These are phyloP conservation scores for Sisymbrium altissimum DNA, from an alignment of 345 rosid genomes.

Conservation along the genomic window DNA sequence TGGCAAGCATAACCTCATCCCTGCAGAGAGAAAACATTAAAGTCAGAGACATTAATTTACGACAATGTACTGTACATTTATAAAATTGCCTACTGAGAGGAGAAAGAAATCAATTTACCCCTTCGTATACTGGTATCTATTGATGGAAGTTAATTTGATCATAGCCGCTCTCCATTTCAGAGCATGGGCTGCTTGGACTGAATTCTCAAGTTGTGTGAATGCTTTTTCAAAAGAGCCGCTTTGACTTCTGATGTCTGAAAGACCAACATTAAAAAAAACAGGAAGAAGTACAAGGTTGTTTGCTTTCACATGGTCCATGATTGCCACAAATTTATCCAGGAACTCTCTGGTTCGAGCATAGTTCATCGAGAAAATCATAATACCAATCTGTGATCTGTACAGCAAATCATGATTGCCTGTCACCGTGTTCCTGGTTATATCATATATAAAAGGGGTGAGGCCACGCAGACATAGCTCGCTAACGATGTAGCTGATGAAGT, in stretches of 20 bases:
- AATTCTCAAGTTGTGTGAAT: neutral
- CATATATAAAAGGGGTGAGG: slow-evolving; percentile 6
- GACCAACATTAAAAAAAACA: neutral
- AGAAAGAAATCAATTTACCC: slow-evolving; percentile 12
- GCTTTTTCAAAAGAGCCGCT: neutral
- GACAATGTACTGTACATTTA: neutral
- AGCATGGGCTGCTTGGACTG: neutral
- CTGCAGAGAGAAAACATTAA: neutral
- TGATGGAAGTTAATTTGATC: neutral
- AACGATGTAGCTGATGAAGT: neutral
- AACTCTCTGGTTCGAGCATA: neutral
- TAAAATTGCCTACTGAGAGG: neutral
- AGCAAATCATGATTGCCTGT: neutral
- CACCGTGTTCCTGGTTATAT: neutral
- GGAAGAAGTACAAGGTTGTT: neutral
- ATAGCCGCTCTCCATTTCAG: slow-evolving; percentile 1
- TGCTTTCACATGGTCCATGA: neutral
- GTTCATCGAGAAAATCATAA: slow-evolving; percentile 4
- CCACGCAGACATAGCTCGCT: neutral
- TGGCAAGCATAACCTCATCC: neutral
- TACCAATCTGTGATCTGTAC: neutral
- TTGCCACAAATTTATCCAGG: neutral
- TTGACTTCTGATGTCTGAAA: neutral
- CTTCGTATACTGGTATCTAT: neutral
- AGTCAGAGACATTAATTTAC: neutral